A percentile compares a stretch with the other conserved stretches of the same genome.
phyloP scores from a whole-genome alignment of 1,284 basidiomycete genomes.

The Tilletia setariae region DNA sequence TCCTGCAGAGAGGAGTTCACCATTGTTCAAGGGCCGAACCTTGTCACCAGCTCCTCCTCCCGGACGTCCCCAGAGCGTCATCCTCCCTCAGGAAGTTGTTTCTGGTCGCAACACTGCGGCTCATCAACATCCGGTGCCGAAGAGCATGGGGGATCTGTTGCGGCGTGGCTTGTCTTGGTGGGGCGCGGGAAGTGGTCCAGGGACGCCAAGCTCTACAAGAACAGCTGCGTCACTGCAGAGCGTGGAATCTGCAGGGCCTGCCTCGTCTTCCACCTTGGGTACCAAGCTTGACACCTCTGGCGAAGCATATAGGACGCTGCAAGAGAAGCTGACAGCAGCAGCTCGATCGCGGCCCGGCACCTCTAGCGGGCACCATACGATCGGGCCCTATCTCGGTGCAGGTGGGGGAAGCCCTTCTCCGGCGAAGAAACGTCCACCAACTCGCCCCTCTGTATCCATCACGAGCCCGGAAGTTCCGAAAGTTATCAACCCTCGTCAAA shows the following conservation, averaged over 20 bases:
- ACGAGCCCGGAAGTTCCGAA: constrained; percentile 13
- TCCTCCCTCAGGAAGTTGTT: no score
- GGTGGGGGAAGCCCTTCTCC: neutral
- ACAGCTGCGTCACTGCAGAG: neutral
- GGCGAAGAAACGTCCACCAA: neutral
- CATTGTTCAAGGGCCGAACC: no score
- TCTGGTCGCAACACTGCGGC: neutral
- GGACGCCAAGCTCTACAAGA: neutral
- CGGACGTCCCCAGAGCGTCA: no score
- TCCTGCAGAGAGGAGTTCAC: no score
- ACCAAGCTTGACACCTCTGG: neutral
- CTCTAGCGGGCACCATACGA: no score
- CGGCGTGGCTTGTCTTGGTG: constrained; percentile 1
- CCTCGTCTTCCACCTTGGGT: neutral
- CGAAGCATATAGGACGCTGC: neutral
- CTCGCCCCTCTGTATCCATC: neutral
- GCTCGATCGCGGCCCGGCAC: no score
- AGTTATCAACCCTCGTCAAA: constrained; percentile 1
- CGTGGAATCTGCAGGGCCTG: neutral
- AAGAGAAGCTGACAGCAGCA: neutral
- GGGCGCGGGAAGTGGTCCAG: neutral
- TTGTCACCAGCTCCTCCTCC: no score
- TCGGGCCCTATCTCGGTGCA: neutral
- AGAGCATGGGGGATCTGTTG: neutral
- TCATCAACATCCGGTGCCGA: neutral